phyloP scores from a whole-genome alignment of 1,284 basidiomycete genomes.

The Papiliotrema terrestris region DNA sequence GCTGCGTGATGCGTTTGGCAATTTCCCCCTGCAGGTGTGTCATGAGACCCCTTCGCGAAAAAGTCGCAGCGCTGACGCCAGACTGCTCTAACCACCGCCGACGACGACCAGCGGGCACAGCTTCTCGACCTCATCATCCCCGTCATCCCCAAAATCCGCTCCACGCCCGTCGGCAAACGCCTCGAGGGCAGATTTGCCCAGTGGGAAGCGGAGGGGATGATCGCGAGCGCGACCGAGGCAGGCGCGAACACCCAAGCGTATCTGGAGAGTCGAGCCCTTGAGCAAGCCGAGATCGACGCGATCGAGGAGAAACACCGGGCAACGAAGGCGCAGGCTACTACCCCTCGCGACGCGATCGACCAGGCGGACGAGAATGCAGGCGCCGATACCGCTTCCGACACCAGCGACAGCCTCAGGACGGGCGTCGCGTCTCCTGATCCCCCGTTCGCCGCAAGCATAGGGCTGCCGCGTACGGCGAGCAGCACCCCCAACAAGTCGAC shows the following conservation, averaged over 20 bases:
- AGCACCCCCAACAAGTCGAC: too few relatives aligned
- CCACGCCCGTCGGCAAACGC: slow-evolving; percentile 42
- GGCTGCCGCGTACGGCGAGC: too few relatives aligned
- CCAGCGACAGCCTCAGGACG: too few relatives aligned
- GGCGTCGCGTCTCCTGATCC: too few relatives aligned
- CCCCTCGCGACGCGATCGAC: too few relatives aligned
- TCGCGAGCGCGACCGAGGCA: not conserved
- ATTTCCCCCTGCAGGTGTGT: slow-evolving; percentile 43
- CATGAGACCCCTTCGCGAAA: too few relatives aligned
- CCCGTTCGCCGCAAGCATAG: too few relatives aligned
- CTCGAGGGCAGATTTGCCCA: slow-evolving; percentile 29
- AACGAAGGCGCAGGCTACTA: too few relatives aligned
- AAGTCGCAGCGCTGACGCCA: slow-evolving; percentile 6
- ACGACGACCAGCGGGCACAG: slow-evolving; percentile 30
- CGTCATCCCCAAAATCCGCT: slow-evolving; percentile 30
- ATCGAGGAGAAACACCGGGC: too few relatives aligned
- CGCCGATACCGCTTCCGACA: too few relatives aligned
- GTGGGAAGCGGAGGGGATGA: slow-evolving; percentile 16
- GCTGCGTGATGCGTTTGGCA: slow-evolving; percentile 41
- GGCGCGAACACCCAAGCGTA: not conserved
- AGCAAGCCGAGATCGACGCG: too few relatives aligned
- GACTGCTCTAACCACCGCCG: slow-evolving; percentile 35
- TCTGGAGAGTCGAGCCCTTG: not conserved
- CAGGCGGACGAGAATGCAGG: too few relatives aligned
- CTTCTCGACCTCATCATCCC: slow-evolving; percentile 35